phyloP scores from a whole-genome alignment of 2,329 filamentous ascomycete genomes.

The Tolypocladium capitatum region DNA sequence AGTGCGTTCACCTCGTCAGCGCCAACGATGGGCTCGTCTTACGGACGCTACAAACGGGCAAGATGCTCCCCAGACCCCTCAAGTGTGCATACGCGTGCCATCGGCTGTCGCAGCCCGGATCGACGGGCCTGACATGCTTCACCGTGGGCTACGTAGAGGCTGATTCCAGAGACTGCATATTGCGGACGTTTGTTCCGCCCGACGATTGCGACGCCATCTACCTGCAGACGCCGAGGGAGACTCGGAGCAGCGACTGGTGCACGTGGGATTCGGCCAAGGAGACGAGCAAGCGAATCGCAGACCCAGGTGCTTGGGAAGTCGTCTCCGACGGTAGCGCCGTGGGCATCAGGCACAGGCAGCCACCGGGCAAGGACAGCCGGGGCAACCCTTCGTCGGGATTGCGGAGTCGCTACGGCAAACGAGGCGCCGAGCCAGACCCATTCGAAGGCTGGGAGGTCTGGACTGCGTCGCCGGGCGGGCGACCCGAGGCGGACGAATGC shows the following conservation, averaged over 20 bases:
- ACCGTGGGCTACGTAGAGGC: constrained; percentile 49
- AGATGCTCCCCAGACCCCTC: constrained; percentile 45
- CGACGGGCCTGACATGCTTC: constrained; percentile 45
- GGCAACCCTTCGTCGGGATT: constrained; percentile 10
- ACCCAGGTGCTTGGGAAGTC: constrained; percentile 53
- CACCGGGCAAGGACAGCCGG: constrained; percentile 5
- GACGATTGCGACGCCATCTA: constrained; percentile 43
- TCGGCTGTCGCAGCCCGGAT: constrained; percentile 33
- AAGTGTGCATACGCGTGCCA: constrained; percentile 40
- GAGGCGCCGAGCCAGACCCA: constrained; percentile 9
- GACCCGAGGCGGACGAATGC: constrained; percentile 30
- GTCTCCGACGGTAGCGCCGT: constrained; percentile 47
- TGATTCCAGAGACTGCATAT: constrained; percentile 46
- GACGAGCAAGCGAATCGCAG: constrained; percentile 37
- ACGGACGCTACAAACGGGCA: constrained; percentile 47
- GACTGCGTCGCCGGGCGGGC: constrained; percentile 34
- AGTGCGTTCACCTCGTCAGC: constrained; percentile 45
- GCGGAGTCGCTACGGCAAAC: constrained; percentile 16
- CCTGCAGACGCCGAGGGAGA: constrained; percentile 27
- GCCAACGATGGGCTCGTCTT: constrained; percentile 32
- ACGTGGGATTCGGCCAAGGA: constrained; percentile 39
- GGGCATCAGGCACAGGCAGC: constrained; percentile 41
- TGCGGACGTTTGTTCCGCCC: constrained; percentile 48
- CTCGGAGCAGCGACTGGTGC: constrained; percentile 30
- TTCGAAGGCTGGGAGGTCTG: constrained; percentile 39